Conservation (phyloP, 768 basidiomycete genomes). For the Mrakia blollopis region DNA sequence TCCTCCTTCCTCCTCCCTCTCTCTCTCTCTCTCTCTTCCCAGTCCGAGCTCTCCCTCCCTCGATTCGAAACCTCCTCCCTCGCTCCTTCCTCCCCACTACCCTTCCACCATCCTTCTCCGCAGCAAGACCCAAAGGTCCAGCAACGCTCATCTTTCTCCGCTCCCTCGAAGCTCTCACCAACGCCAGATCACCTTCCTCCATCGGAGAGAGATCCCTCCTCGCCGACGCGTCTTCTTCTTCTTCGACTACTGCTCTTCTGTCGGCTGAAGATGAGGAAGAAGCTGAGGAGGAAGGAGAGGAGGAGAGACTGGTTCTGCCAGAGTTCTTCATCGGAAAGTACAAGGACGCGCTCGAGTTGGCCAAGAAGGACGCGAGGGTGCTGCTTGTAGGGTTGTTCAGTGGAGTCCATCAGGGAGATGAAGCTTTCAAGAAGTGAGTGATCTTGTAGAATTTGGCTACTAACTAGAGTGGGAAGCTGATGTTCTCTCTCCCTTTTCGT, state of each 20-base stretch:
- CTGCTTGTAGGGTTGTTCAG: slow-evolving; percentile 78
- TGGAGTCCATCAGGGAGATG: slow-evolving; percentile 82
- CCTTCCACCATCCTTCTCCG: background rate
- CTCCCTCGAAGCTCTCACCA: slow-evolving; percentile 22
- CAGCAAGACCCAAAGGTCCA: background rate
- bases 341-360: slow-evolving; percentile 66
- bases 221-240: slow-evolving; percentile 44
- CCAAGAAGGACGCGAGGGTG: slow-evolving; percentile 66
- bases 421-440: slow-evolving; percentile 73
- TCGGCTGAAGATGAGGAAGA: background rate
- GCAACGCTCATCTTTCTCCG: slow-evolving; percentile 23
- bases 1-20: background rate
- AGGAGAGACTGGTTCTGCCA: slow-evolving; percentile 52
- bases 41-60: slow-evolving; percentile 25
- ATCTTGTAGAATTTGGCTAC: background rate
- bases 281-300: slow-evolving; percentile 1
- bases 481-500: background rate
- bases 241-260: slow-evolving; percentile 31
- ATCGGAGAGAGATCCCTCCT: slow-evolving; percentile 36
- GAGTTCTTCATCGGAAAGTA: slow-evolving; percentile 78
- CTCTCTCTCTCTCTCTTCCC: background rate
- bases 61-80: slow-evolving; percentile 17
- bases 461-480: background rate
- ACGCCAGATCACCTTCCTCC: slow-evolving; percentile 28
- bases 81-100: slow-evolving; percentile 1